Evolutionary conservation across 108 stramenopile genomes (phyloP).

Genomic region (Cyclotella atomus): DNA sequence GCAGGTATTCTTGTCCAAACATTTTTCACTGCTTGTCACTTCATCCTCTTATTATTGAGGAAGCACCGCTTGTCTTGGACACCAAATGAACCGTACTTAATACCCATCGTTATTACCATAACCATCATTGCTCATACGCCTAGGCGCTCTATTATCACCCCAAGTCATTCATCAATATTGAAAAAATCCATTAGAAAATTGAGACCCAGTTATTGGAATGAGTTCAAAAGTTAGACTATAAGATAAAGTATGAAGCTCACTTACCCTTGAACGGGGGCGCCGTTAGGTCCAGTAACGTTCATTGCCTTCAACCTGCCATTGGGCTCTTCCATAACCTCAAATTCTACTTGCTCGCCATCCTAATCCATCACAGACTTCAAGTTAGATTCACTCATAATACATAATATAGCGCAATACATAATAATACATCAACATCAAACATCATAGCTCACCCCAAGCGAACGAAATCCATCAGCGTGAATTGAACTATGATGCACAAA

Average conservation of each 20-base stretch:
- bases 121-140: not conserved
- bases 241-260: not conserved
- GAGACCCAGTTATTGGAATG: not conserved
- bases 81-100: no score
- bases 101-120: not conserved
- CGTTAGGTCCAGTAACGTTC: conserved; percentile 65
- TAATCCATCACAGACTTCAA: no score
- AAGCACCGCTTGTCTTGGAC: no score
- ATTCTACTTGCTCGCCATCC: conserved; percentile 69
- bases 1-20: no score
- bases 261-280: conserved; percentile 56
- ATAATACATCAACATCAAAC: not conserved
- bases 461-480: conserved; percentile 61
- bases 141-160: not conserved
- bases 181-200: not conserved
- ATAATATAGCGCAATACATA: no score
- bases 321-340: conserved; percentile 51
- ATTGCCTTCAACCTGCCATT: conserved; percentile 54
- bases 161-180: not conserved
- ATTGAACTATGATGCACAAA: conserved; percentile 57
- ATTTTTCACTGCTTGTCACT: not conserved
- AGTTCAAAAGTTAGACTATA: not conserved
- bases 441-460: conserved; percentile 39
- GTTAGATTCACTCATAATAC: no score
- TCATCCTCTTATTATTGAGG: not conserved